A percentile compares a stretch with the other conserved stretches of the same genome.
Conservation (phyloP, 345 rosid species). For the Corchorus capsularis region DNA sequence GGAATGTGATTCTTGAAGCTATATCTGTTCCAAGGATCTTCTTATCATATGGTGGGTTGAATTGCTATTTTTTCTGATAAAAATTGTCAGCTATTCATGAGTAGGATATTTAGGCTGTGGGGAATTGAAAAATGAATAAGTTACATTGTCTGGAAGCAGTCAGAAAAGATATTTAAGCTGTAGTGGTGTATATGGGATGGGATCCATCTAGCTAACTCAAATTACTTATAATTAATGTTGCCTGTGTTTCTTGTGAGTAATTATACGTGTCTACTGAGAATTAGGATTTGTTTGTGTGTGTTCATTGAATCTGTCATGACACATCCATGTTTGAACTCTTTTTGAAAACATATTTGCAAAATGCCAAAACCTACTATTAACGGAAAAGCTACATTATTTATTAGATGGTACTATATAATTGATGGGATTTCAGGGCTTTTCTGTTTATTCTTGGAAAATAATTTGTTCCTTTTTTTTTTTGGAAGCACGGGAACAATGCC, state of each 20-base stretch:
- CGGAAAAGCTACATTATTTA: background rate
- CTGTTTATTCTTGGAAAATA: conserved; percentile 2
- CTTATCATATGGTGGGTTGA: background rate
- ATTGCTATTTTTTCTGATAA: background rate
- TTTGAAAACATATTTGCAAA: background rate
- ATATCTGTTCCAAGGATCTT: background rate
- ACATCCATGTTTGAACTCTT: background rate
- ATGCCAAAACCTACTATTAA: background rate
- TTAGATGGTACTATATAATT: background rate
- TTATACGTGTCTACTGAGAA: background rate
- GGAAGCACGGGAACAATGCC: conserved; percentile 56
- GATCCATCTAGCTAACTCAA: background rate
- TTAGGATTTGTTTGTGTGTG: background rate
- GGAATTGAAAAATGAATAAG: background rate
- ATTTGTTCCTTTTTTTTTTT: conserved; percentile 17
- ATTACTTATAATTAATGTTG: background rate
- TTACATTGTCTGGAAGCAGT: background rate
- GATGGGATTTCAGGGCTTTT: conserved; percentile 3
- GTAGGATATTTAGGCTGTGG: background rate
- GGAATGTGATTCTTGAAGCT: background rate
- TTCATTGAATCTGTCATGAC: background rate
- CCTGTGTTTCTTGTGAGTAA: background rate
- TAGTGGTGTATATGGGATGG: background rate
- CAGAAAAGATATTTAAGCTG: background rate
- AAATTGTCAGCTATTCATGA: background rate